These are phyloP conservation scores for Rhynchospora tenuis DNA, from an alignment of 176 grass and related monocot genomes.

Conservation along the genomic window DNA sequence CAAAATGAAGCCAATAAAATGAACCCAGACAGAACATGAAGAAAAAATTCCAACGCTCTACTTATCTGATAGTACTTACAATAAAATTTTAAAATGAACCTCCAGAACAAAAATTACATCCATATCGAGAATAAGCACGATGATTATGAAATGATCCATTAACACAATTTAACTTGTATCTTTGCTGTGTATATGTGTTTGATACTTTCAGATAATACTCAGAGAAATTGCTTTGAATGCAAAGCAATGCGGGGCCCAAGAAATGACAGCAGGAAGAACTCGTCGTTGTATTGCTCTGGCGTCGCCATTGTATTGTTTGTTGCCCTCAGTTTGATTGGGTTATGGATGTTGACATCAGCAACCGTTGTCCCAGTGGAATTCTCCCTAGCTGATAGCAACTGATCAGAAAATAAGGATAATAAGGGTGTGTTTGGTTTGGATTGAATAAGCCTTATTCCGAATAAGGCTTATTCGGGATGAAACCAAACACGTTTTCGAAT, in stretches of 20 bases:
- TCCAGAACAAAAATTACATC: no score
- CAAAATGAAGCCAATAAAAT: background rate
- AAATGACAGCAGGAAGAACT: constrained; percentile 3
- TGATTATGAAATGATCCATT: background rate
- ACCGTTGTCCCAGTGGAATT: constrained; percentile 59
- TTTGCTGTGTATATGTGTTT: background rate
- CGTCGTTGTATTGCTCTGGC: constrained; percentile 38
- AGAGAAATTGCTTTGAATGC: constrained; percentile 11
- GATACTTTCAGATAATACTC: background rate
- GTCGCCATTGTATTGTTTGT: constrained; percentile 45
- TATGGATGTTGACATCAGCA: constrained; percentile 70
- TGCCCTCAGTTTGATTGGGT: constrained; percentile 53
- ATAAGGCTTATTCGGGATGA: no score
- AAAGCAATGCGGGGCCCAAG: constrained; percentile 23
- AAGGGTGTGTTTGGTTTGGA: no score
- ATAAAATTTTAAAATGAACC: no score
- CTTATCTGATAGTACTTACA: no score
- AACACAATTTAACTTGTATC: background rate
- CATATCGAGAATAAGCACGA: no score
- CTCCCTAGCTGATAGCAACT: constrained; percentile 22
- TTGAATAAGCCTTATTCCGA: no score
- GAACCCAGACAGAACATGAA: background rate
- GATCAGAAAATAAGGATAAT: constrained; percentile 25
- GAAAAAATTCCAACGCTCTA: no score
- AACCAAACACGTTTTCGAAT: no score